Base-by-base conservation (phyloP, 1,284 basidiomycete species). In the Kalmanozyma brasiliensis region DNA sequence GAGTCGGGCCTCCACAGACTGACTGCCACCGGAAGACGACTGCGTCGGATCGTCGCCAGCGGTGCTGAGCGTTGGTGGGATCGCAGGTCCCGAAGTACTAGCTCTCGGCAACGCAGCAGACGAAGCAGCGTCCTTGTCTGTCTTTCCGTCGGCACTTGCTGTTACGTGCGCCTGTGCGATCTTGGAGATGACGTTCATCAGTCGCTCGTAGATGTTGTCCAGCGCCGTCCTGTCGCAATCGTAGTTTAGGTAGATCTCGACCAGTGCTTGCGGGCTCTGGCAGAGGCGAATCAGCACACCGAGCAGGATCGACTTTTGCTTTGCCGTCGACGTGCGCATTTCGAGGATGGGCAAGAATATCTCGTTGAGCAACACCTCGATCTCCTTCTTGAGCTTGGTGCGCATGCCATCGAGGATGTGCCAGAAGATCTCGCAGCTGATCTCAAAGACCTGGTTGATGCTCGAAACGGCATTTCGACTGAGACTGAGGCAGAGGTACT, bases 331-430 rank as follows among this genome's bases (percentile, higher is more conserved):
- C 19, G 91, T 97, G 77, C 91, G 89, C 94, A 99, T 98, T 84
- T 99, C 96, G 47, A 99, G 85, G 49, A 99, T 97, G 2, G 96
- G 96, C 59, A 99, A 89, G 85, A 98, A 99, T 76, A 99, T 99
- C 82, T 99, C 96, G 80, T 97, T 96, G 52, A 99, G 84, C 30
- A 99, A 86, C 34, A 99, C 94, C 83, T 98, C 96, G 67, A 98
- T 98, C 84, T 99, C 97, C 91, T 98, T 98, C 92, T 99, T 99
- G 66, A 99, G 87, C 84, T 93, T 96, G 26, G 93, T 93, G 29
- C 96, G 88, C 89, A 99, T 90, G 6, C 92, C 92, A 47, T 90
- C 88, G 20, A 99, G 84, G 42, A 98, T 91, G 73, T 92, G 89
- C 94, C 95, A 98, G 83, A 98, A 98, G 73, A 98, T 97, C 84